Base-by-base conservation (phyloP, 2,329 filamentous ascomycete species). In the Xylaria sp. region DNA sequence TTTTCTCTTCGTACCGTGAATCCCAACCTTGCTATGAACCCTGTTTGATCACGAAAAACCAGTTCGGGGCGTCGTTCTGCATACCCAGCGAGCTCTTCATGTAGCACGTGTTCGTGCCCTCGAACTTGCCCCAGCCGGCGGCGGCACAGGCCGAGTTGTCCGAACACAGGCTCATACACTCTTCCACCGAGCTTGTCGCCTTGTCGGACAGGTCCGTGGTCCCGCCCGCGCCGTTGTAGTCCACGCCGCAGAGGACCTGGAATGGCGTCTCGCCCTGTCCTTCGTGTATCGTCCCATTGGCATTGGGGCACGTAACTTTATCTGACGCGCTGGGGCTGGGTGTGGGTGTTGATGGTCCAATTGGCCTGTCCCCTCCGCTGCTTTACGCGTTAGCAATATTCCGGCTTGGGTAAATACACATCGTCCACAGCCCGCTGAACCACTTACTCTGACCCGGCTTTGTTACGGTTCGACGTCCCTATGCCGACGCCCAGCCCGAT, bases 261-360 rank as follows among this genome's bases (percentile, higher is more conserved):
- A 66, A 74, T 17, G 56, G 59, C 29, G 63, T 62, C 22, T 59
- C 42, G 20, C 56, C 45, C 1, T 49, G 20, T 8, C 49, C 44
- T 20, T 60, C 44, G 58, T 71, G 73, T n/a, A 68, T 56, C 5
- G 71, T 74, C 26, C 65, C 61, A 60, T 75, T 74, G 54, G 67
- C 63, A 13, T 39, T 9, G 1, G 72, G 72, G 44, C 72, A 75
- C 5, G 46, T 42, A 4, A 66, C 50, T 1, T 59, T 45, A 2
- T 52, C 46, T 17, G 59, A 43, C 16, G 57, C 50, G 1, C 53
- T 52, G 16, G 56, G 8, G 39, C 44, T 52, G 11, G 55, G 39
- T 11, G 44, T 50, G 2, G 39, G 13, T 13, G 52, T 37, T 1
- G 50, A 52, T 37, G 44, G 39, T 16, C 22, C 20, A 8, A 17